Evolutionary conservation across 1,284 basidiomycete genomes (phyloP).

Genomic region (Sporisorium sorghi): DNA sequence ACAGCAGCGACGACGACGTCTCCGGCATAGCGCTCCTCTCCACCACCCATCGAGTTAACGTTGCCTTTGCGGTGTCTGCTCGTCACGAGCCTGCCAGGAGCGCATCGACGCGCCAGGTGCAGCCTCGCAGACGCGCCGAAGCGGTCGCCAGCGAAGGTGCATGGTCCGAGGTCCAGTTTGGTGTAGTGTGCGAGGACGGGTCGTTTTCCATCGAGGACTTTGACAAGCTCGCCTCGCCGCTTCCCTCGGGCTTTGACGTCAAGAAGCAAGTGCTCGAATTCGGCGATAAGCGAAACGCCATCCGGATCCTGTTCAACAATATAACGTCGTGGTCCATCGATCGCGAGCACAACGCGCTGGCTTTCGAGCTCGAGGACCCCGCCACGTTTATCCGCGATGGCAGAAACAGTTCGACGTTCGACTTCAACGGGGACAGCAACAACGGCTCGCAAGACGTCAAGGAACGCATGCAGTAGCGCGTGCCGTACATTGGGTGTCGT

Average conservation of each 20-base stretch:
- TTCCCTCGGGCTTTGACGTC: slow-evolving; percentile 28
- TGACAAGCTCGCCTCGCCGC: slow-evolving; percentile 5
- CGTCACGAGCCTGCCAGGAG: background rate
- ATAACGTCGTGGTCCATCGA: slow-evolving; percentile 39
- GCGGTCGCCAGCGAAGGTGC: slow-evolving; percentile 8
- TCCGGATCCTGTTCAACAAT: slow-evolving; percentile 43
- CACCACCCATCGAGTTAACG: background rate
- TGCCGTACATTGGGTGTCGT: slow-evolving; percentile 18
- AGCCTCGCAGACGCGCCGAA: slow-evolving; percentile 6
- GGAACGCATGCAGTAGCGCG: slow-evolving; percentile 19
- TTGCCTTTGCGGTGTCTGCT: background rate
- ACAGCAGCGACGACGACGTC: slow-evolving; percentile 8
- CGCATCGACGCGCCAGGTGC: background rate
- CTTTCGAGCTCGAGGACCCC: slow-evolving; percentile 38
- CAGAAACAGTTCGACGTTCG: slow-evolving; percentile 24
- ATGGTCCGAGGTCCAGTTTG: slow-evolving; percentile 35
- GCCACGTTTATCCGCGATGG: slow-evolving; percentile 39
- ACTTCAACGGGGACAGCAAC: slow-evolving; percentile 13
- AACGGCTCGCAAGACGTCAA: slow-evolving; percentile 5
- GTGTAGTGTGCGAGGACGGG: slow-evolving; percentile 38
- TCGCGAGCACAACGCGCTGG: slow-evolving; percentile 19
- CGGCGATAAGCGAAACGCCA: slow-evolving; percentile 29
- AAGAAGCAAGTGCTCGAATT: slow-evolving; percentile 24
- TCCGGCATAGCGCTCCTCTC: background rate
- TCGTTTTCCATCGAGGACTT: slow-evolving; percentile 42